Conservation (phyloP, 148 eudicot genomes). For the Pouteria glomerata region DNA sequence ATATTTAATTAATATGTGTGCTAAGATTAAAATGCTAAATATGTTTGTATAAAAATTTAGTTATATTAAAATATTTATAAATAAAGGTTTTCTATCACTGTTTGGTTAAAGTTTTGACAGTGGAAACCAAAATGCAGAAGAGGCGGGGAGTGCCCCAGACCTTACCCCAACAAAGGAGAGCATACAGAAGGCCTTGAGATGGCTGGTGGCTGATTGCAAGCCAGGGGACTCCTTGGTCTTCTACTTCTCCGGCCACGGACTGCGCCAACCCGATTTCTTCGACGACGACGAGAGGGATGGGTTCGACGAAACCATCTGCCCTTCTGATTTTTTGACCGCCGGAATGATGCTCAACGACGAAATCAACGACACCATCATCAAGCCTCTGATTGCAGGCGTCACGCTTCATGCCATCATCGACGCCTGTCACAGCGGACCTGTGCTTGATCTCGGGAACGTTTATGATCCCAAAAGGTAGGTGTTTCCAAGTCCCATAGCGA, state of each 20-base stretch:
- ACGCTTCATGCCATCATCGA: constrained; percentile 76
- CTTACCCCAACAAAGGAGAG: constrained; percentile 49
- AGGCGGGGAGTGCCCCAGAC: neutral
- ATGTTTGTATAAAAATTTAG: too few species aligned
- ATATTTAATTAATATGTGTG: too few species aligned
- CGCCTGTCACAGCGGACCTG: constrained; percentile 73
- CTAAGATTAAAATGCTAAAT: too few species aligned
- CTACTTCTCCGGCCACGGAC: constrained; percentile 74
- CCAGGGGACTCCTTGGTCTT: constrained; percentile 76
- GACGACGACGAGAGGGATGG: constrained; percentile 56
- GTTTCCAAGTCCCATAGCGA: too few species aligned
- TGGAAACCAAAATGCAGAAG: neutral
- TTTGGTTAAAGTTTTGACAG: neutral
- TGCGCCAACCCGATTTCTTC: constrained; percentile 43
- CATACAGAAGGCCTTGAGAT: constrained; percentile 50
- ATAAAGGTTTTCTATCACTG: too few species aligned
- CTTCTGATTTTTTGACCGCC: constrained; percentile 53
- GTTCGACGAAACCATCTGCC: constrained; percentile 64
- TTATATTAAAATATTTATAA: too few species aligned
- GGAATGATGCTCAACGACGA: constrained; percentile 66
- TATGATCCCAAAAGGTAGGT: neutral
- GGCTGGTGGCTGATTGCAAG: constrained; percentile 60
- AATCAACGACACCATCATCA: constrained; percentile 53
- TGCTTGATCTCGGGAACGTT: constrained; percentile 43
- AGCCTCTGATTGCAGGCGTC: constrained; percentile 51